Evolutionary conservation across 805 yeast species (phyloP).

Genomic region (Cyberlindnera mrakii): DNA sequence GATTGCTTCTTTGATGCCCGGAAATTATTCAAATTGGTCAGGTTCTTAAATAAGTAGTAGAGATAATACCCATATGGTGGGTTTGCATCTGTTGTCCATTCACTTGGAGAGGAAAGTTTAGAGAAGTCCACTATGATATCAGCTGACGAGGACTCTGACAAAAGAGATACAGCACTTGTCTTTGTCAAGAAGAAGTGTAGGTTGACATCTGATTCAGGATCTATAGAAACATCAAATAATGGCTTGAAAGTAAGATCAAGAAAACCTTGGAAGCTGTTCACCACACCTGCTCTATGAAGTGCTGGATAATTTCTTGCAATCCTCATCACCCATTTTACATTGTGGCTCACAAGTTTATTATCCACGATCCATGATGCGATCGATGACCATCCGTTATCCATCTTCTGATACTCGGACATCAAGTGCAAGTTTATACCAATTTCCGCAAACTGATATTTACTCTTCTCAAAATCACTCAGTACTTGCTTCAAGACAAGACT

Average conservation of each 20-base stretch:
- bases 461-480: conserved; percentile 29
- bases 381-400: conserved; percentile 23
- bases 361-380: conserved; percentile 30
- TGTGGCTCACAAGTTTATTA: conserved; percentile 33
- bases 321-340: conserved; percentile 33
- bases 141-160: conserved; percentile 18
- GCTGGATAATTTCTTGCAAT: conserved; percentile 27
- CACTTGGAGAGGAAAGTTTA: conserved; percentile 21
- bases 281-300: conserved; percentile 17
- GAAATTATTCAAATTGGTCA: conserved; percentile 18
- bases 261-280: conserved; percentile 26
- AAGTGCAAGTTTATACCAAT: conserved; percentile 29
- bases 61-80: conserved; percentile 35
- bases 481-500: conserved; percentile 29
- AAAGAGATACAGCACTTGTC: conserved; percentile 29
- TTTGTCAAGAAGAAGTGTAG: conserved; percentile 28
- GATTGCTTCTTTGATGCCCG: conserved; percentile 14
- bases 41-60: conserved; percentile 27
- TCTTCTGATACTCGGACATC: conserved; percentile 13
- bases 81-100: conserved; percentile 29
- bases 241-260: conserved; percentile 29
- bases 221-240: conserved; percentile 22
- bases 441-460: conserved; percentile 34
- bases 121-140: conserved; percentile 15
- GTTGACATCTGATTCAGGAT: conserved; percentile 21